Percentiles rank a stretch among this genome's conserved stretches.
phyloP scores from a whole-genome alignment of 768 basidiomycete species.

The Termitomyces sp. region DNA sequence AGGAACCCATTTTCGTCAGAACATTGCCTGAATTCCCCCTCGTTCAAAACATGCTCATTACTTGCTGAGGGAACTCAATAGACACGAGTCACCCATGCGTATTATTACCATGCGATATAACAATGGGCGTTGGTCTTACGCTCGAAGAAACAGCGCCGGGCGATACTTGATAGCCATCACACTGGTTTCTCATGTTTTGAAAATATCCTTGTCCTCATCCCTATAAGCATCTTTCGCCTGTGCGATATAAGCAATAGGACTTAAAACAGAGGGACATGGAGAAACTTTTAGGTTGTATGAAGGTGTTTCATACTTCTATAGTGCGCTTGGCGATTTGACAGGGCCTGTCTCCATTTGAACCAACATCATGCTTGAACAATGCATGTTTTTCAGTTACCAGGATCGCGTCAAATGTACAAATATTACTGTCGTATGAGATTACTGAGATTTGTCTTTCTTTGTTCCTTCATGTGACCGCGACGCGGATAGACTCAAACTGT shows the following conservation, averaged over 20 bases:
- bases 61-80: background rate
- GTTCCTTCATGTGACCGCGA: constrained; percentile 18
- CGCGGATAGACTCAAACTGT: constrained; percentile 2
- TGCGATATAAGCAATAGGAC: no score
- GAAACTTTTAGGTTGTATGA: no score
- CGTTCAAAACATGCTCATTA: background rate
- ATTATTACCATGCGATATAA: background rate
- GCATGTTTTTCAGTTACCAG: no score
- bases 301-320: no score
- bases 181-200: no score
- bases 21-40: background rate
- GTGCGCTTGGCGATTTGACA: no score
- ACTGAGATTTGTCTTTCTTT: background rate
- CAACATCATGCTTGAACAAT: no score
- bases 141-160: no score
- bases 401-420: no score
- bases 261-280: no score
- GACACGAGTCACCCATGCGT: background rate
- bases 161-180: no score
- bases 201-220: background rate
- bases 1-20: constrained; percentile 4
- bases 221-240: background rate
- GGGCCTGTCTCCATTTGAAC: no score
- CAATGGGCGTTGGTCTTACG: background rate
- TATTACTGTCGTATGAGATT: background rate